Evolutionary conservation across 148 eudicot genomes (phyloP), one percentile per base, ranked within the genome.

Genomic region (Pouteria glomerata): DNA sequence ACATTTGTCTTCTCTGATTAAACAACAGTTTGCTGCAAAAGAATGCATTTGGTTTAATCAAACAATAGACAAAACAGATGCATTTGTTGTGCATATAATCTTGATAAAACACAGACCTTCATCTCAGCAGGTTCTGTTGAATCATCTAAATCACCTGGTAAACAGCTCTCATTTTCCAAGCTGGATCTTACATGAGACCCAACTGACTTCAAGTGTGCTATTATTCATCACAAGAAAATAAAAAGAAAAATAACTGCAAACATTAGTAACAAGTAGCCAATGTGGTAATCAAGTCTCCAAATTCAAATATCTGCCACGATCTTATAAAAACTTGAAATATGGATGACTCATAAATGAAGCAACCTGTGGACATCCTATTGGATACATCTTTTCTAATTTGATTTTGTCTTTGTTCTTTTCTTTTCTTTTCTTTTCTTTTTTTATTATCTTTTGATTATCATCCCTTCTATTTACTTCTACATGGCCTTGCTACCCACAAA

Each of bases 171-270:
- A 37, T 79, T 67, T 51, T 86, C 86, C 79, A 76, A 77, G 81
- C 80, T 76, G 41, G 85, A 91, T 55, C 78, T 86, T 55, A 79
- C 81, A 30, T 80, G 80, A 74, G 73, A 66, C 51, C 78, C 52
- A 37, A 64, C 71, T 51, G 72, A 81, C 68, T 76, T 88, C n/a
- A 73, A 72, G 66, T 77, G 69, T 56, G 77, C 85, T 79, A 73
- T 71, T 63, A 75, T 71, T 73, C 73, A 47, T 64, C 34, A 34
- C 3, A 41, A 58, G 21, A 26, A 44, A 57, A 60, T 2, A 4
- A 24, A 30, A 29, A 39, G 41, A 55, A 1, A 63, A 37, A 1
- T 37, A 42, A 69, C 29, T 23, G 47, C 47, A 37, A 39, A 6
- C 42, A 16, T 52, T 0, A 30, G 29, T 34, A 53, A 21, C 60